Percentiles rank a stretch among this genome's conserved stretches.
Evolutionary conservation across 2,329 filamentous ascomycete species (phyloP).

Genomic region (Neocatenulostroma microsporum): DNA sequence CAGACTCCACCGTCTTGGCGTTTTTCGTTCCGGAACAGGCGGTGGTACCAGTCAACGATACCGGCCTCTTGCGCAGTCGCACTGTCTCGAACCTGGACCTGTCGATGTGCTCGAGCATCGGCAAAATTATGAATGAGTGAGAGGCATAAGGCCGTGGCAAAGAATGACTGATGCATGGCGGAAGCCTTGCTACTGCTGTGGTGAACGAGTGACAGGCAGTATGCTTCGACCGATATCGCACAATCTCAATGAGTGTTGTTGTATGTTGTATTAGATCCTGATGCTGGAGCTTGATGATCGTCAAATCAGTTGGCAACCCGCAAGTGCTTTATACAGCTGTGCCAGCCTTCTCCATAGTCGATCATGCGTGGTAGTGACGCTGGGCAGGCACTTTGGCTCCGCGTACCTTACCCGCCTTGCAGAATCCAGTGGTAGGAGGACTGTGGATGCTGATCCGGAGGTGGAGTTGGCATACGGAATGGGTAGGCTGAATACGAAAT

Average conservation of each 20-base stretch:
- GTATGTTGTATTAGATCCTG: constrained; percentile 6
- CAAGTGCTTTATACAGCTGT: constrained; percentile 18
- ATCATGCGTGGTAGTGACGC: constrained; percentile 9
- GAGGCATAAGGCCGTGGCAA: constrained; percentile 23
- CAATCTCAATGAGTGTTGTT: constrained; percentile 8
- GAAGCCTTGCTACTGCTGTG: constrained; percentile 10
- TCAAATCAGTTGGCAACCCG: constrained; percentile 4
- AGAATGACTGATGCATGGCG: constrained; percentile 21
- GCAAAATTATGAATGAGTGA: constrained; percentile 17
- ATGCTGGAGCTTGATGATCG: constrained; percentile 12
- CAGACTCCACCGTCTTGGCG: constrained; percentile 15
- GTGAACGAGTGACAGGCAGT: constrained; percentile 18
- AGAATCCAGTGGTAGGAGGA: constrained; percentile 15
- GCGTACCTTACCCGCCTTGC: constrained; percentile 16
- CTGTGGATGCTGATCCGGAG: constrained; percentile 17
- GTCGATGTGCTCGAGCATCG: constrained; percentile 17
- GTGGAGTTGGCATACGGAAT: constrained; percentile 19
- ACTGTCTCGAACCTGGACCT: constrained; percentile 4
- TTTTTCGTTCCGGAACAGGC: constrained; percentile 16
- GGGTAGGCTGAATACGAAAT: constrained; percentile 16
- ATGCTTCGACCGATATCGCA: constrained; percentile 8
- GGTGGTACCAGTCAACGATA: constrained; percentile 15
- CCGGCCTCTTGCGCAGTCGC: constrained; percentile 5
- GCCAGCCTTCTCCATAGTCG: constrained; percentile 1
- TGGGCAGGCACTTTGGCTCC: constrained; percentile 2